These are phyloP conservation scores for Epicoccum nigrum DNA, from an alignment of 2,329 filamentous ascomycete genomes.

Conservation along the genomic window DNA sequence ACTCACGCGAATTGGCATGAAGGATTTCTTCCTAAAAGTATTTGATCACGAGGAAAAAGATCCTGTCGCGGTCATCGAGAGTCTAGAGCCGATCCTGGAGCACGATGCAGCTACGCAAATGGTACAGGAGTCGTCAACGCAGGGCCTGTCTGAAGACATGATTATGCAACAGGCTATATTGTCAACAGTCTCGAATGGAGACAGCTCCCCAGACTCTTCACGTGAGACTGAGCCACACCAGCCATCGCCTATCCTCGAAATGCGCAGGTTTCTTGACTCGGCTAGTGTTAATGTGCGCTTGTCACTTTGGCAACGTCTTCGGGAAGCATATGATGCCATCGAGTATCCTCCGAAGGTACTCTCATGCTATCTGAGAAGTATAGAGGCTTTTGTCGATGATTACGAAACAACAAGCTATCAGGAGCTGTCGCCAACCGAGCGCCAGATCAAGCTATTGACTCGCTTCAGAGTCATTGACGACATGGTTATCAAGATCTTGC, in stretches of 20 bases:
- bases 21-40: conserved; percentile 92
- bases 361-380: conserved; percentile 82
- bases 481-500: conserved; percentile 73
- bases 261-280: conserved; percentile 82
- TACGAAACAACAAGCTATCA: conserved; percentile 65
- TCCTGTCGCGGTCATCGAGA: conserved; percentile 85
- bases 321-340: conserved; percentile 85
- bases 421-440: conserved; percentile 64
- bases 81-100: conserved; percentile 88
- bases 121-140: neutral
- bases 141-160: conserved; percentile 19
- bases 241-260: conserved; percentile 64
- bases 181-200: conserved; percentile 15
- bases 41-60: conserved; percentile 84
- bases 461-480: conserved; percentile 82
- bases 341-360: conserved; percentile 86
- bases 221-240: conserved; percentile 10
- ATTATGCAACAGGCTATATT: conserved; percentile 17
- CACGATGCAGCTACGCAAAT: conserved; percentile 47
- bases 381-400: conserved; percentile 80
- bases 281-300: conserved; percentile 83
- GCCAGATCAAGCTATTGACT: conserved; percentile 74
- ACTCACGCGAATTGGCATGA: conserved; percentile 88
- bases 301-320: conserved; percentile 89
- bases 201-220: conserved; percentile 4